Base-by-base conservation (phyloP, 495 filamentous ascomycete species). In the Penicillium pancosmium region DNA sequence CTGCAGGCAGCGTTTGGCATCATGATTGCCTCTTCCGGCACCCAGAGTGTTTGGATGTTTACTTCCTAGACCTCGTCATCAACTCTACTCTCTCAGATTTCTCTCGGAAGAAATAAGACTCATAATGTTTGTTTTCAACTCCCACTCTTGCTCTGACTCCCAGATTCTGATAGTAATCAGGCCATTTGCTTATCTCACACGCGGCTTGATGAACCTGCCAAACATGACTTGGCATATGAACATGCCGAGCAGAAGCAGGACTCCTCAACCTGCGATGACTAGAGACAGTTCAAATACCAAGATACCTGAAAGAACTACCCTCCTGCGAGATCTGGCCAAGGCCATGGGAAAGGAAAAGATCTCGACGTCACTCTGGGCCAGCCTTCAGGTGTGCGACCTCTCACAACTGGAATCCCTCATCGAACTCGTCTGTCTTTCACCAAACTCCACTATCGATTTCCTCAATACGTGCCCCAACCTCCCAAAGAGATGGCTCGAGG, bases 341-440 rank as follows among this genome's bases (percentile, higher is more conserved):
- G 46, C 36, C 4, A 34, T 55, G n/a, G 2, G 4, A 5, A 36
- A 16, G 4, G 12, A 51, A 11, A 15, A 16, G 12, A 44, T 63
- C 15, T 36, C 60, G 2, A 19, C 46, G 0, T 47, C 50, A 41
- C 54, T 63, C 19, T 63, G 60, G 60, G 60, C 60, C 25, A 16
- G 57, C 21, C 1, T 63, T 11, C 60, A 63, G 21, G 3, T 63
- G 10, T 61, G 58, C 18, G 58, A 61, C n/a, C 18, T 61, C 25
- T 16, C 16, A 15, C 56, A 56, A 18, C 53, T 61, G 7, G 53
- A 56, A 7, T 61, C 19, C 21, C 10, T 56, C 2, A 23, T 34
- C 8, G 23, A 56, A n/a, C 27, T 61, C 8, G 16, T 21, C n/a
- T n/a, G n/a, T 4, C n/a, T 5, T 6, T 16, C n/a, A 7, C 41